A percentile compares a stretch with the other conserved stretches of the same genome.
phyloP scores from a whole-genome alignment of 305 asterid species.

The Andrographis paniculata region DNA sequence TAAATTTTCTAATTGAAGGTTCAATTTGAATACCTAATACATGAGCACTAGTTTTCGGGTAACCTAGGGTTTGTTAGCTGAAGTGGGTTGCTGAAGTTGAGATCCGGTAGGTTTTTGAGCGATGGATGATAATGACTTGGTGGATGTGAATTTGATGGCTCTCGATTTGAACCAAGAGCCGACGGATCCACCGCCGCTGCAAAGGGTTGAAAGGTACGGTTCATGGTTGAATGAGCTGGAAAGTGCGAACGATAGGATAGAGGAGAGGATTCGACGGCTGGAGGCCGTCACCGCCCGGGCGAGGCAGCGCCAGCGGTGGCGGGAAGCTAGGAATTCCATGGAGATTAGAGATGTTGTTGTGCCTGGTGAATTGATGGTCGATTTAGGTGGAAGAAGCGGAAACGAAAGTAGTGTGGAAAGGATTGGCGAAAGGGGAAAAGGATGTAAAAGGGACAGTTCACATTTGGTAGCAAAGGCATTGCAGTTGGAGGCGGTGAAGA shows the following conservation, averaged over 20 bases:
- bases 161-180: conserved; percentile 79
- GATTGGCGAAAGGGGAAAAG: conserved; percentile 33
- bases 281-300: conserved; percentile 66
- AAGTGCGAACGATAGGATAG: conserved; percentile 48
- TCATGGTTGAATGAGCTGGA: conserved; percentile 48
- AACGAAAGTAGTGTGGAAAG: conserved; percentile 29
- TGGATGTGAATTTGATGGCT: conserved; percentile 49
- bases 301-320: conserved; percentile 64
- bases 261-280: conserved; percentile 71
- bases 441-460: conserved; percentile 59
- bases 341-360: conserved; percentile 21
- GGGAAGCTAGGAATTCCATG: conserved; percentile 25
- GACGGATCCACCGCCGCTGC: conserved; percentile 29
- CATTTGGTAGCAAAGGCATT: conserved; percentile 73
- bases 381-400: conserved; percentile 19
- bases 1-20: too few relatives aligned
- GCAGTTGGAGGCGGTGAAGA: conserved; percentile 40
- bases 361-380: conserved; percentile 20
- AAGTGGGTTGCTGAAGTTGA: conserved; percentile 17
- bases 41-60: too few relatives aligned
- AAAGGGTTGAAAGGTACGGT: conserved; percentile 32
- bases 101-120: conserved; percentile 14
- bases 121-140: conserved; percentile 42
- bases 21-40: too few relatives aligned
- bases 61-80: conserved; percentile 8